A percentile compares a stretch with the other conserved stretches of the same genome.
These are phyloP conservation scores for Tremella yokohamensis DNA, from an alignment of 768 basidiomycete genomes.

Conservation along the genomic window DNA sequence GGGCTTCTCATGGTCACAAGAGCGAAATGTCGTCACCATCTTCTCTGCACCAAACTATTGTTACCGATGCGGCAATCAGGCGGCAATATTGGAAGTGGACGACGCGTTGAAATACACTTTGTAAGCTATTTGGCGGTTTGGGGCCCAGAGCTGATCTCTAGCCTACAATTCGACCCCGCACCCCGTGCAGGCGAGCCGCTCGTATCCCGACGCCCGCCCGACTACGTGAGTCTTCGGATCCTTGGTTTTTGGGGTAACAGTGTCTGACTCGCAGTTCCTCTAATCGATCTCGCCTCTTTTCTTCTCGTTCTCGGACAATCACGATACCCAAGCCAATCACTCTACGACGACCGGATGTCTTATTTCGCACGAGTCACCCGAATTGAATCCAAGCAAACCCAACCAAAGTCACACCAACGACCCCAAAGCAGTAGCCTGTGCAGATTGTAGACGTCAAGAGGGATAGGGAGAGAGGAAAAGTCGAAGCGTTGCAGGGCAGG, in stretches of 20 bases:
- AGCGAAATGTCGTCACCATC: constrained; percentile 97
- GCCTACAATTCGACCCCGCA: constrained; percentile 99
- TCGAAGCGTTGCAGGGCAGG: no score
- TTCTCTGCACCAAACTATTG: constrained; percentile 99
- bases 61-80: constrained; percentile 98
- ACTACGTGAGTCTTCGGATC: constrained; percentile 42
- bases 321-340: no score
- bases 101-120: constrained; percentile 56
- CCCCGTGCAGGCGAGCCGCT: constrained; percentile 97
- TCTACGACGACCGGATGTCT: no score
- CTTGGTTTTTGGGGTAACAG: no score
- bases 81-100: constrained; percentile 99
- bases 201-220: constrained; percentile 61
- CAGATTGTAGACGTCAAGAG: no score
- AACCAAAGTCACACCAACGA: no score
- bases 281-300: background rate
- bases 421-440: no score
- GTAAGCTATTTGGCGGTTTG: constrained; percentile 33
- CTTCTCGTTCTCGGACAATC: no score
- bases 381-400: no score
- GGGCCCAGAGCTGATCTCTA: constrained; percentile 48
- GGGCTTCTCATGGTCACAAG: constrained; percentile 77
- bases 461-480: no score
- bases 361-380: no score
- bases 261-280: constrained; percentile 12